Percentiles rank a stretch among this genome's conserved stretches.
Conservation (phyloP, 192 early-diverging fungal species). For the Cladochytrium replicatum region DNA sequence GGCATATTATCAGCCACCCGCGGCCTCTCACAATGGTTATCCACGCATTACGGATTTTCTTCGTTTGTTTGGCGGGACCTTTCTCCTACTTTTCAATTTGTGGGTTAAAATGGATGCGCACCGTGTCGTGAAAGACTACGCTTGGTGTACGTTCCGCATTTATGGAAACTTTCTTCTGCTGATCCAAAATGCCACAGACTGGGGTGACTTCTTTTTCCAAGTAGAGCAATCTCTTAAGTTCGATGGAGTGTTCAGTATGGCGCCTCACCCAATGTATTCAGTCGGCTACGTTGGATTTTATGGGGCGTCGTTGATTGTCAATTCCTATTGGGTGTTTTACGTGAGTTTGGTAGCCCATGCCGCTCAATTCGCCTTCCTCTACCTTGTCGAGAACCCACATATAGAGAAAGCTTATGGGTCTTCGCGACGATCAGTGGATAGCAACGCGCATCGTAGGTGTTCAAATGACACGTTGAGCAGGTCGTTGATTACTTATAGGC, state of each 20-base stretch:
- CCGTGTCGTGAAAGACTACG: slow-evolving; percentile 92
- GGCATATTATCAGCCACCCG: slow-evolving; percentile 67
- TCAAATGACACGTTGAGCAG: background rate
- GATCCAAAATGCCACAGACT: slow-evolving; percentile 51
- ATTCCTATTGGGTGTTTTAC: slow-evolving; percentile 84
- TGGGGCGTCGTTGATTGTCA: slow-evolving; percentile 82
- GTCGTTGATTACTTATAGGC: slow-evolving; percentile 6
- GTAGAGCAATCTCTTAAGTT: slow-evolving; percentile 76
- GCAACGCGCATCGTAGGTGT: slow-evolving; percentile 4
- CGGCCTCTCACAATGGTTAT: slow-evolving; percentile 28
- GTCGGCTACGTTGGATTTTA: slow-evolving; percentile 97
- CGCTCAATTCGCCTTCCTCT: slow-evolving; percentile 80
- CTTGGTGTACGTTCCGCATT: slow-evolving; percentile 71
- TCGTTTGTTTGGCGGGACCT: slow-evolving; percentile 65
- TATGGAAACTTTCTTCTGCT: slow-evolving; percentile 6
- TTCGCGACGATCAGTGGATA: slow-evolving; percentile 13
- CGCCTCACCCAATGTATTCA: slow-evolving; percentile 98
- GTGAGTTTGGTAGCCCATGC: slow-evolving; percentile 80
- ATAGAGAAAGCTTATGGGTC: slow-evolving; percentile 64
- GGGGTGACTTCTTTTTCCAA: slow-evolving; percentile 99
- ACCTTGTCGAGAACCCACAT: slow-evolving; percentile 86
- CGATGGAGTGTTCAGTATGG: slow-evolving; percentile 92
- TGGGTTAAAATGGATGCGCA: slow-evolving; percentile 96
- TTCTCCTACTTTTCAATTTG: slow-evolving; percentile 81
- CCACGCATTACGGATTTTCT: slow-evolving; percentile 35